Evolutionary conservation across 352 stramenopile genomes (phyloP), one percentile per base, ranked within the genome.

Genomic region (Globisporangium parvum): DNA sequence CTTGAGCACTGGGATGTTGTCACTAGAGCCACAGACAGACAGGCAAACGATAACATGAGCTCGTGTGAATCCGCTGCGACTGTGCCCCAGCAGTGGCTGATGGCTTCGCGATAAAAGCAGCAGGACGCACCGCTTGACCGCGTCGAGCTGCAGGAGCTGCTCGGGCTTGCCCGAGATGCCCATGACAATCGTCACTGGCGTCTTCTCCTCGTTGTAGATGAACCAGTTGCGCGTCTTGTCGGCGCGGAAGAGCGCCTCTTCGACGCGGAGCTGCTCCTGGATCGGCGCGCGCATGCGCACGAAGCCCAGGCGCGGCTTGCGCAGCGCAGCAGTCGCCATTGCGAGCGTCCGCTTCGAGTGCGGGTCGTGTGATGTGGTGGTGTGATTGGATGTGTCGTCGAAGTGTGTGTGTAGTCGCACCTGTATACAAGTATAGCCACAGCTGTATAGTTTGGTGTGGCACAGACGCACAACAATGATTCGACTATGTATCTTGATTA

Each of bases 91-190:
- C 35, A 46, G 42, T 45, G 10, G 6, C 42, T 28, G 18, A 9
- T 44, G 39, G 4, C 11, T 44, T 12, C 6, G 14, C 20, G 28
- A 18, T 28, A n/a, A 28, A 28, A 28, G 31, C 23, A 47, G 5
- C 12, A 41, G 23, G 39, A 44, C 40, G n/a, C 24, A 95, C 73
- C 80, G 57, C 64, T 88, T 90, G 24, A 97, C 87, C 9, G 70
- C 65, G 23, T 88, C 67, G 12, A 95, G 70, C 57, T 98, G 81
- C 26, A 98, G 70, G 45, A 98, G 65, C 51, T 87, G 65, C 20
- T 97, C 79, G 17, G 91, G 85, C 65, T 98, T 98, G 35, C 95
- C 95, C 28, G 89, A 94, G 59, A 98, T 98, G 48, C 95, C 95
- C 78, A 98, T 90, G 64, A 98, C 89, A 54, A 98, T 93, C 6